Evolutionary conservation across 345 rosid species (phyloP), one percentile per base, ranked within the genome.

Genomic region (Litchi chinensis): DNA sequence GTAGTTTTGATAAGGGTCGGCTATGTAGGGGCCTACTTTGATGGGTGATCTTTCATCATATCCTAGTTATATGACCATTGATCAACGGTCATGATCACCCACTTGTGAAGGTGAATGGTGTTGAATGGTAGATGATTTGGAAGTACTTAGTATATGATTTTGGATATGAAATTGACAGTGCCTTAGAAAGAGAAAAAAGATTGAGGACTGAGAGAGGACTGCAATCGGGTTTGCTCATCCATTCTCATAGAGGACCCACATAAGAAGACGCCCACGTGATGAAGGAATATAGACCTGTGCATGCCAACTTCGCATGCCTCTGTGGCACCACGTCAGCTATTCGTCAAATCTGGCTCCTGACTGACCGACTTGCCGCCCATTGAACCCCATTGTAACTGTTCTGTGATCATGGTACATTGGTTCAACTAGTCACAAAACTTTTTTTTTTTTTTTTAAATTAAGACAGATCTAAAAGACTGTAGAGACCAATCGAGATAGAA

Each of bases 291-390:
- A 24, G 6, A 26, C 28, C 60, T 46, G 56, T 40, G 50, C 19
- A 3, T 32, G 37, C 37, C 37, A 32, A 32, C 3, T 32, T 32
- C 37, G 2, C 2, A 11, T 62, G 65, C 73, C 46, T 71, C 79
- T 66, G 74, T 81, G 82, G 78, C 80, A 72, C 59, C 65, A 72
- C 69, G 79, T 79, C 82, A 72, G 72, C 44, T 39, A 10, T 16
- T 19, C 16, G 21, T 4, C 24, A 9, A 3, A 68, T 13, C 26
- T 41, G 39, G 40, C 54, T 13, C 24, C 37, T 24, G 5, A 63
- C 24, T 8, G 66, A 6, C 4, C 24, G 57, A 26, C 19, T 43
- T 2, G 28, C 76, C 56, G 76, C 40, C 76, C 56, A 12, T 3
- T 22, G 19, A 40, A 44, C 37, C 77, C 68, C 28, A 26, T 0